Percentiles rank a stretch among this genome's conserved stretches.
Evolutionary conservation across 2,329 filamentous ascomycete species (phyloP).

Genomic region (Anthostomella pinea): DNA sequence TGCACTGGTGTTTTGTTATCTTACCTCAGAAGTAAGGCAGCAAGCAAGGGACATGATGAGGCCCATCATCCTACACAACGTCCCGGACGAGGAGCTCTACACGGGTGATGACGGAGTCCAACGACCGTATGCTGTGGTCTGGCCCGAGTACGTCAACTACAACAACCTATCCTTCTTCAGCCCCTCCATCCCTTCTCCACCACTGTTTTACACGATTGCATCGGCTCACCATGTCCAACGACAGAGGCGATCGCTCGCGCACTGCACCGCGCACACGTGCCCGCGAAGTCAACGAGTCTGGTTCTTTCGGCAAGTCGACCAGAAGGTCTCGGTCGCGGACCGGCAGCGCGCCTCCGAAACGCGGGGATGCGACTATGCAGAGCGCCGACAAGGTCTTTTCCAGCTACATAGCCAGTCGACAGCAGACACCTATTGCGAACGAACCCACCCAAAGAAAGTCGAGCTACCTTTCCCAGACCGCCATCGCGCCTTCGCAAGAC

Average conservation of each 20-base stretch:
- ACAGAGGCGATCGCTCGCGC: slow-evolving; percentile 52
- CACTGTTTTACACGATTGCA: too few relatives aligned
- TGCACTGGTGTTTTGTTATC: too few relatives aligned
- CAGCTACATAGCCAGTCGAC: slow-evolving; percentile 52
- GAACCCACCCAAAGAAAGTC: slow-evolving; percentile 32
- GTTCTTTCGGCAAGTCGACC: slow-evolving; percentile 66
- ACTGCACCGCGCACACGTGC: slow-evolving; percentile 45
- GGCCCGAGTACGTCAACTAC: slow-evolving; percentile 51
- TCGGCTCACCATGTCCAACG: slow-evolving; percentile 15
- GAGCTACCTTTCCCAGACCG: slow-evolving; percentile 35
- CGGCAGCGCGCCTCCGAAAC: slow-evolving; percentile 51
- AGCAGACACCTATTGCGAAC: slow-evolving; percentile 30
- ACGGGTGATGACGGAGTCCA: slow-evolving; percentile 63
- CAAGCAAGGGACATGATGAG: slow-evolving; percentile 46
- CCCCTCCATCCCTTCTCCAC: not conserved
- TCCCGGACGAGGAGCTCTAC: slow-evolving; percentile 66
- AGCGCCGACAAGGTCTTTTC: slow-evolving; percentile 62
- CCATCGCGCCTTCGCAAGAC: slow-evolving; percentile 34
- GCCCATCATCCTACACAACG: slow-evolving; percentile 65
- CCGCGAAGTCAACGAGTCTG: slow-evolving; percentile 56
- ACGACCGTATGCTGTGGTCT: slow-evolving; percentile 65
- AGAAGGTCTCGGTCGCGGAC: slow-evolving; percentile 61
- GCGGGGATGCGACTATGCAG: slow-evolving; percentile 60
- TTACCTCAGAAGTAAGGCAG: slow-evolving; percentile 1
- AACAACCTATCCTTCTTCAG: not conserved